Conservation (phyloP, 2,329 filamentous ascomycete species). For the Coleophoma crateriformis region DNA sequence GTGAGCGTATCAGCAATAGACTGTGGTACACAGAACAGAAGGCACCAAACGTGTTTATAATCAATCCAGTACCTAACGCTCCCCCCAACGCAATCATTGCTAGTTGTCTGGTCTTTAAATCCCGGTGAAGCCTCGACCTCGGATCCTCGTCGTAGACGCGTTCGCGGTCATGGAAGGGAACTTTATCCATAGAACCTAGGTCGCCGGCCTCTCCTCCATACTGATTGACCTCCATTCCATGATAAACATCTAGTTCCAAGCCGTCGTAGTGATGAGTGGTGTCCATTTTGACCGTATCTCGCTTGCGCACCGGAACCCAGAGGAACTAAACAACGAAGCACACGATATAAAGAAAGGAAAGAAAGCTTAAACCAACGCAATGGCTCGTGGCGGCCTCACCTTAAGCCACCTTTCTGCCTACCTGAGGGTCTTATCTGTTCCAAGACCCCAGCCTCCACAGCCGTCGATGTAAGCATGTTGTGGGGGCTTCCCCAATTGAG, state of each 20-base stretch:
- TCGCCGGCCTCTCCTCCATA: conserved; percentile 8
- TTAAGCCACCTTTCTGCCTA: too few species aligned
- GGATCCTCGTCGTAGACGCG: conserved; percentile 18
- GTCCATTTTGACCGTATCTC: conserved; percentile 4
- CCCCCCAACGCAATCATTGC: conserved; percentile 69
- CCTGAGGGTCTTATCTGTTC: too few species aligned
- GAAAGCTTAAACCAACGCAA: too few species aligned
- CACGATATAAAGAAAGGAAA: too few species aligned
- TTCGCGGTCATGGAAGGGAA: conserved; percentile 2
- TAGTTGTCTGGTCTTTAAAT: conserved; percentile 47
- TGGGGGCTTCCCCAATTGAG: too few species aligned
- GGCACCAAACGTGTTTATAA: conserved; percentile 52
- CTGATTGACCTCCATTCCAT: conserved; percentile 8
- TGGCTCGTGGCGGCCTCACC: too few species aligned
- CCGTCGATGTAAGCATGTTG: too few species aligned
- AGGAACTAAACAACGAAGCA: too few species aligned
- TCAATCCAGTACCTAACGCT: conserved; percentile 52
- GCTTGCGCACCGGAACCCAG: too few species aligned
- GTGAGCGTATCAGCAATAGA: conserved; percentile 3
- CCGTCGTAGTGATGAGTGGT: conserved; percentile 8
- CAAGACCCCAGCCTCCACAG: too few species aligned
- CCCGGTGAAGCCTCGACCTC: conserved; percentile 36
- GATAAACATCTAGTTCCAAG: conserved; percentile 6
- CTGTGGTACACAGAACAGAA: neutral
- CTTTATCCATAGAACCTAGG: conserved; percentile 9